Base-by-base conservation (phyloP, 75 land plant species). In the Isoetes taiwanensis region DNA sequence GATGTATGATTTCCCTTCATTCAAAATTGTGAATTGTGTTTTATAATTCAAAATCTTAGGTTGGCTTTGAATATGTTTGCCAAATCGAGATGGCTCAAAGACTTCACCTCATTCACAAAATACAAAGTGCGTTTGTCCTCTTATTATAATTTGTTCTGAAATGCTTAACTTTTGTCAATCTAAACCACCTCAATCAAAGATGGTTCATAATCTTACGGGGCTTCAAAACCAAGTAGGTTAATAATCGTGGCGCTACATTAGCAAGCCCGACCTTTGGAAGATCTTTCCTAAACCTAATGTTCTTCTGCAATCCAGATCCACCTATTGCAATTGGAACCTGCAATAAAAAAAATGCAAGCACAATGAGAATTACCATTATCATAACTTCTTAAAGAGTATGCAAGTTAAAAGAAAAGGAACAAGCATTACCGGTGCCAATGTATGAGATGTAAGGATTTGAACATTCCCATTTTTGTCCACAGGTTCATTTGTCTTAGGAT, bases 361-460 rank as follows among this genome's bases (percentile, higher is more conserved):
- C 26, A 23, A 29, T 25, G 2, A 30, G 30, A 16, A 16, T 21
- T n/a, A 19, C 3, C 25, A 8, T 2, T 26, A 52, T n/a, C n/a
- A n/a, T n/a, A n/a, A n/a, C n/a, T n/a, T 11, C n/a, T 29, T 25
- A 14, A 0, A 52, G 0, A 52, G 12, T 10, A 37, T 37, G 14
- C 9, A 37, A 10, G 14, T 10, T 10, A 10, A 10, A 10, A 37
- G 39, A n/a, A n/a, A 54, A 6, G 57, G 6, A 19, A 19, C 12
- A 29, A 37, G 11, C 11, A 30, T 79, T 76, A 93, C 98, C 0
- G 98, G 95, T 28, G 83, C 70, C 5, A 78, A 75, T 27, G 98
- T 93, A 59, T 93, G 98, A 38, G 98, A 93, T 26, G 98, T 93
- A 30, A 93, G 90, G 4, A 93, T 72, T 55, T 93, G 96, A 41